A percentile compares a stretch with the other conserved stretches of the same genome.
Conservation (phyloP, 1,139 yeast species). For the Nakaseomyces sp. region DNA sequence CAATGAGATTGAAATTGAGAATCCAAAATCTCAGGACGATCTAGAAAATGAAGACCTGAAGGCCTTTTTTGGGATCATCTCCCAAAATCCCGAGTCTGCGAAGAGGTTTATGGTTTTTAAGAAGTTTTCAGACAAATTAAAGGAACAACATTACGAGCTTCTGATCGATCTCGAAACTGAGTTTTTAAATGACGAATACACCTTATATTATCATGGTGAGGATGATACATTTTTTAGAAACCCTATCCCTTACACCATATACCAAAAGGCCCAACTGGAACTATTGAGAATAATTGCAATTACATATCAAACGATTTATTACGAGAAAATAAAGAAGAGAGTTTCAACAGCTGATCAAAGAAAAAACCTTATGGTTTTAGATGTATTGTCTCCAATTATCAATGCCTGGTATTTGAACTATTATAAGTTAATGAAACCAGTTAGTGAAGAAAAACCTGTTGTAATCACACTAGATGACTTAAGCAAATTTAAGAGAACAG, state of each 20-base stretch:
- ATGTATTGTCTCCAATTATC: constrained; percentile 64
- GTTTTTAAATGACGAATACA: constrained; percentile 29
- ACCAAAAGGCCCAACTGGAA: constrained; percentile 73
- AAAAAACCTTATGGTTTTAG: constrained; percentile 62
- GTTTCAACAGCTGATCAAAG: constrained; percentile 38
- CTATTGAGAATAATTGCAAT: constrained; percentile 68
- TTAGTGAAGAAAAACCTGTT: constrained; percentile 18
- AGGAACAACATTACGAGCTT: constrained; percentile 13
- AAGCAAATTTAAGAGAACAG: constrained; percentile 28
- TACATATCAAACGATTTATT: constrained; percentile 78
- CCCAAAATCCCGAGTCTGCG: constrained; percentile 28
- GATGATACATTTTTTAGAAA: constrained; percentile 9
- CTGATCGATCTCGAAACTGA: constrained; percentile 19
- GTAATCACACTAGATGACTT: constrained; percentile 16
- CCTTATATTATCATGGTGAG: constrained; percentile 19
- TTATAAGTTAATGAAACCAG: constrained; percentile 44
- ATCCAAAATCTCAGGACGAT: constrained; percentile 4
- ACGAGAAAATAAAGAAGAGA: constrained; percentile 43
- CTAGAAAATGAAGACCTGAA: constrained; percentile 1
- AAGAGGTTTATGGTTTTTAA: constrained; percentile 22
- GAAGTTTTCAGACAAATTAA: constrained; percentile 22
- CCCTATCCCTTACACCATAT: constrained; percentile 39
- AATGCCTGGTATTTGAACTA: constrained; percentile 72
- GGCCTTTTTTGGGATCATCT: constrained; percentile 13
- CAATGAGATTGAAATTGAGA: constrained; percentile 3